Percentiles rank a stretch among this genome's conserved stretches.
These are phyloP conservation scores for Pichia sp. DNA, from an alignment of 1,139 yeast genomes.

Conservation along the genomic window DNA sequence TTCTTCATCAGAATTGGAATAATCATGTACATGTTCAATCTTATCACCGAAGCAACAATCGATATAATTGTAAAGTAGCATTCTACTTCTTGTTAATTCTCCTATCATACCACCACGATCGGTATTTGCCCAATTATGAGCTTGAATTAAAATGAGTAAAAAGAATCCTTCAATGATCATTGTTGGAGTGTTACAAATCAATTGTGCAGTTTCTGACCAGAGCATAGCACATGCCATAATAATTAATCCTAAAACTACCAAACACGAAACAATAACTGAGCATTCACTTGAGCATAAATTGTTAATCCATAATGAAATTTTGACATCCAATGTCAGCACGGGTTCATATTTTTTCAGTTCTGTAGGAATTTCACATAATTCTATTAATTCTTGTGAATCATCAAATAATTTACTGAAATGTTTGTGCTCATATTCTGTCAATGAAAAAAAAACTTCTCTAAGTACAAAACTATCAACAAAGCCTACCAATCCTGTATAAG, in stretches of 20 bases:
- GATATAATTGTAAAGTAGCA: slow-evolving; percentile 9
- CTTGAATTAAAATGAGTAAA: slow-evolving; percentile 32
- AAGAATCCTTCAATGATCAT: slow-evolving; percentile 36
- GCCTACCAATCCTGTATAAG: slow-evolving; percentile 37
- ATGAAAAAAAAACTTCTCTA: slow-evolving; percentile 32
- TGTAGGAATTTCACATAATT: slow-evolving; percentile 46
- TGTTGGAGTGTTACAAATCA: slow-evolving; percentile 33
- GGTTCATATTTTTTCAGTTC: slow-evolving; percentile 13
- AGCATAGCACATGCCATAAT: slow-evolving; percentile 27
- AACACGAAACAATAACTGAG: slow-evolving; percentile 26
- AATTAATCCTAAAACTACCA: slow-evolving; percentile 27
- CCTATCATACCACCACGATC: slow-evolving; percentile 11
- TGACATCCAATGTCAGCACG: slow-evolving; percentile 18
- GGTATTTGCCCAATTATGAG: slow-evolving; percentile 28
- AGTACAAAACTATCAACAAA: slow-evolving; percentile 36
- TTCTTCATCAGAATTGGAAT: slow-evolving; percentile 30
- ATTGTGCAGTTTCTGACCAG: slow-evolving; percentile 34
- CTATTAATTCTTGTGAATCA: slow-evolving; percentile 63
- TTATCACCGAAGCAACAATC: background rate
- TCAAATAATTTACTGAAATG: slow-evolving; percentile 39
- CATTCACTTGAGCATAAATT: slow-evolving; percentile 20
- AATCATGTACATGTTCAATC: background rate
- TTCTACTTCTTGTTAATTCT: slow-evolving; percentile 15
- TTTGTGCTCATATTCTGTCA: slow-evolving; percentile 27
- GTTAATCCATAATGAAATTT: slow-evolving; percentile 22